Percentiles rank a stretch among this genome's conserved stretches.
Conservation (phyloP, 805 yeast genomes). For the Debaryomyces prosopidis region DNA sequence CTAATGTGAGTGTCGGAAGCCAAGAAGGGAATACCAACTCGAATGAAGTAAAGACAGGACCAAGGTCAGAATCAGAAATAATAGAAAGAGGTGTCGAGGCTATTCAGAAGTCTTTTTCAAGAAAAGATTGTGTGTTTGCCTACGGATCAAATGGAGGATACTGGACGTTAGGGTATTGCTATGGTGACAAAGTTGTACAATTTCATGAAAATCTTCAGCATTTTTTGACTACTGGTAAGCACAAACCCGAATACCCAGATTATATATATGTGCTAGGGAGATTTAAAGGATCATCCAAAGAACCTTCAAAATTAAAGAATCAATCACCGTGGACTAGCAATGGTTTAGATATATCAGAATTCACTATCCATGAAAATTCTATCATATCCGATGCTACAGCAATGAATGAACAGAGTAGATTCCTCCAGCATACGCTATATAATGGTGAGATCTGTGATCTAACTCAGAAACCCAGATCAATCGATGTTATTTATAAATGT, state of each 20-base stretch:
- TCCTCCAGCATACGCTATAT: constrained; percentile 35
- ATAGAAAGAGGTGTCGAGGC: constrained; percentile 15
- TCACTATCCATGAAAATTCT: constrained; percentile 30
- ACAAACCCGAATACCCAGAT: constrained; percentile 32
- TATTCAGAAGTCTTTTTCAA: constrained; percentile 17
- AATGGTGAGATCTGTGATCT: constrained; percentile 62
- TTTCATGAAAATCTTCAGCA: constrained; percentile 38
- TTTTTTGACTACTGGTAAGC: constrained; percentile 23
- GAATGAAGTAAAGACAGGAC: neutral
- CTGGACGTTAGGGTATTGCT: constrained; percentile 57
- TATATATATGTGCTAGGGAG: constrained; percentile 37
- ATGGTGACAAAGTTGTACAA: constrained; percentile 49
- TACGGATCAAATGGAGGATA: constrained; percentile 39
- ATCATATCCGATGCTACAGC: constrained; percentile 20
- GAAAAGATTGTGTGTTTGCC: constrained; percentile 22
- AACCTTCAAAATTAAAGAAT: constrained; percentile 16
- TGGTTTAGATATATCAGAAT: constrained; percentile 19
- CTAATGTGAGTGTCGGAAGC: neutral
- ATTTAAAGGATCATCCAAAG: constrained; percentile 20
- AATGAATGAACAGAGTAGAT: constrained; percentile 16
- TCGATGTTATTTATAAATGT: constrained; percentile 61
- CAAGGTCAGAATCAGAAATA: constrained; percentile 11
- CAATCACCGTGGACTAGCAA: constrained; percentile 20
- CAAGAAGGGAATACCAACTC: neutral
- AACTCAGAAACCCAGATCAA: constrained; percentile 50